A percentile compares a stretch with the other conserved stretches of the same genome.
phyloP scores from a whole-genome alignment of 306 rosid species.

The Trifolium pratense region DNA sequence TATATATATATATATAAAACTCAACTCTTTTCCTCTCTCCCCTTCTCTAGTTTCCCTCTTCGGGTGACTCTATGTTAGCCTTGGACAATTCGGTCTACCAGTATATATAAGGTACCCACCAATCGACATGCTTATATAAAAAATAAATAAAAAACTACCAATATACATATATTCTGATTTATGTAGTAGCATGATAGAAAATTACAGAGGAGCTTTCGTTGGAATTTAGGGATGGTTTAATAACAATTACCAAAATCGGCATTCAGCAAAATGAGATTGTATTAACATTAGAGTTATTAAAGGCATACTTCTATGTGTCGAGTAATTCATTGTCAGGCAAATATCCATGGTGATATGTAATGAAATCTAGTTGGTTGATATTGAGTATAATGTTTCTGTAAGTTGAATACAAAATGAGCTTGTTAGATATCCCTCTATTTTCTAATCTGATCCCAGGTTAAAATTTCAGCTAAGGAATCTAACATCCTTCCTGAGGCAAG shows the following conservation, averaged over 20 bases:
- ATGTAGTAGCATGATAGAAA: slow-evolving; percentile 2
- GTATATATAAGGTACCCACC: neutral
- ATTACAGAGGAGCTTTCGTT: slow-evolving; percentile 5
- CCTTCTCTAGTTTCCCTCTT: neutral
- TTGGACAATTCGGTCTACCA: neutral
- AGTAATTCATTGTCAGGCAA: slow-evolving; percentile 14
- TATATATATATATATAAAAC: no score
- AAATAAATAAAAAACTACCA: neutral
- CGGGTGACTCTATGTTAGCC: neutral
- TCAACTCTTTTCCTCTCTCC: neutral
- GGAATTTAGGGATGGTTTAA: slow-evolving; percentile 6
- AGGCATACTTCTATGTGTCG: neutral
- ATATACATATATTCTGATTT: slow-evolving; percentile 21
- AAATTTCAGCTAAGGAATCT: slow-evolving; percentile 16
- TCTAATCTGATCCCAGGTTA: neutral
- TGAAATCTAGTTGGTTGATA: neutral
- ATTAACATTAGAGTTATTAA: neutral
- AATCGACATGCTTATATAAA: no score
- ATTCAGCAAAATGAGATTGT: slow-evolving; percentile 8
- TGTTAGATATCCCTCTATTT: neutral
- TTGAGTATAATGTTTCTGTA: neutral
- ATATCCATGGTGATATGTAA: neutral
- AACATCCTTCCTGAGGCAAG: slow-evolving; percentile 14
- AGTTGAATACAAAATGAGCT: slow-evolving; percentile 9
- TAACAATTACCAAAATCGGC: slow-evolving; percentile 18